phyloP scores from a whole-genome alignment of 768 basidiomycete genomes.

The Pulveroboletus sp. region DNA sequence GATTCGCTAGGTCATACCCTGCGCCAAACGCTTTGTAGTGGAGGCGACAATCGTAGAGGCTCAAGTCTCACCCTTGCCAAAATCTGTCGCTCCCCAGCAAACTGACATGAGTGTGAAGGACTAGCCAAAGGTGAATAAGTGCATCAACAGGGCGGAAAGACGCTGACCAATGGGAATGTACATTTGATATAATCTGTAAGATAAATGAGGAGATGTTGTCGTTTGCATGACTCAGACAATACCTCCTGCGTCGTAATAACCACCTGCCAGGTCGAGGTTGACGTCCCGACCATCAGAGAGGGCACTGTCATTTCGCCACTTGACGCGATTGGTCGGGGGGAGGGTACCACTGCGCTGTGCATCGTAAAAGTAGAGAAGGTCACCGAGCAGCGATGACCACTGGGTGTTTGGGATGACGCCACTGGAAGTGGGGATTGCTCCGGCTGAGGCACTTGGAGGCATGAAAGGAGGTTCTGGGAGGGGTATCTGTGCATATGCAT shows the following conservation, averaged over 20 bases:
- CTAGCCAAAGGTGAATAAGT: conserved; percentile 32
- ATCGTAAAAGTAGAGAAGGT: conserved; percentile 85
- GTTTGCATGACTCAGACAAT: conserved; percentile 14
- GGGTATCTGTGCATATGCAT: conserved; percentile 49
- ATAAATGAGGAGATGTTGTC: conserved; percentile 1
- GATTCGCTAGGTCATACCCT: conserved; percentile 83
- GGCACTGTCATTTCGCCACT: conserved; percentile 84
- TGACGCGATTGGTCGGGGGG: conserved; percentile 61
- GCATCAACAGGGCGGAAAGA: background rate
- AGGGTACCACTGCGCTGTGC: conserved; percentile 82
- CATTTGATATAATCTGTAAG: conserved; percentile 78
- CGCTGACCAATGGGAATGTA: conserved; percentile 72
- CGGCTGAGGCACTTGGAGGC: conserved; percentile 56
- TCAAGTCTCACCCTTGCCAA: conserved; percentile 56
- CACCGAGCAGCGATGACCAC: conserved; percentile 79
- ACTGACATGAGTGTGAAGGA: conserved; percentile 80
- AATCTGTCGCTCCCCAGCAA: conserved; percentile 88
- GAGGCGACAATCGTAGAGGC: background rate
- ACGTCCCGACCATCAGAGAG: conserved; percentile 72
- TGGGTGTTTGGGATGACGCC: conserved; percentile 57
- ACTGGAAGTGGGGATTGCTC: conserved; percentile 43
- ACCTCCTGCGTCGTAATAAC: conserved; percentile 94
- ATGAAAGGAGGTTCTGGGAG: conserved; percentile 62
- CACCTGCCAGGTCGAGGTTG: conserved; percentile 73
- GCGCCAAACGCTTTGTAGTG: background rate